Conservation (phyloP, 2,329 filamentous ascomycete genomes). For the Emydomyces testavorans region DNA sequence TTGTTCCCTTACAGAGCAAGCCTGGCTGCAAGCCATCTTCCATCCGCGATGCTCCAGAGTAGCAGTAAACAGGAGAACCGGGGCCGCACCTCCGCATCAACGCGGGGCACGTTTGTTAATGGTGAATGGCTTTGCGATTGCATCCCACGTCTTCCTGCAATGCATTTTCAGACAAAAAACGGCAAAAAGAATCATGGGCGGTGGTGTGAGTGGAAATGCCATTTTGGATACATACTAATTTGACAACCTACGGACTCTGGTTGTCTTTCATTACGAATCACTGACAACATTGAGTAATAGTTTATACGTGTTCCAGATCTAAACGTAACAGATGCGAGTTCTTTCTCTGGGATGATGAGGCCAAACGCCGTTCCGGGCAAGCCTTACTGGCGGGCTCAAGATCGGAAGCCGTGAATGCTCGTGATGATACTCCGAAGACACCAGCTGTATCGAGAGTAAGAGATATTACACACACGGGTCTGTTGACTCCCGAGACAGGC, state of each 20-base stretch:
- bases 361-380: conserved; percentile 42
- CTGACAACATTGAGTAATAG: conserved; percentile 18
- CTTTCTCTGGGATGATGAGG: conserved; percentile 52
- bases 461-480: not conserved
- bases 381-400: conserved; percentile 37
- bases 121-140: conserved; percentile 47
- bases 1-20: too few relatives aligned
- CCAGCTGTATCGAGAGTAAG: not conserved
- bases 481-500: conserved; percentile 5
- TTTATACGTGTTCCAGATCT: conserved; percentile 48
- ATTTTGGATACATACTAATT: not conserved
- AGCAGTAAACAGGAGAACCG: not conserved
- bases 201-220: conserved; percentile 43
- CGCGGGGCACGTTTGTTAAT: conserved; percentile 33
- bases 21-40: not conserved
- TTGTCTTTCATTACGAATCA: too few relatives aligned
- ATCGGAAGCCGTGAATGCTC: not conserved
- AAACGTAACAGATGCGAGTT: conserved; percentile 43
- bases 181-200: conserved; percentile 45
- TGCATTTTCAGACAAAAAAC: conserved; percentile 48
- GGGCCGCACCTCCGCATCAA: not conserved
- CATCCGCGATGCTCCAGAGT: not conserved
- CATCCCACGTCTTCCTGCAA: conserved; percentile 42
- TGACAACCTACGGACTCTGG: not conserved
- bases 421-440: not conserved